Percentiles rank a stretch among this genome's conserved stretches.
These are phyloP conservation scores for Vitis cinerea DNA, from an alignment of 164 flowering plant species.

Conservation along the genomic window DNA sequence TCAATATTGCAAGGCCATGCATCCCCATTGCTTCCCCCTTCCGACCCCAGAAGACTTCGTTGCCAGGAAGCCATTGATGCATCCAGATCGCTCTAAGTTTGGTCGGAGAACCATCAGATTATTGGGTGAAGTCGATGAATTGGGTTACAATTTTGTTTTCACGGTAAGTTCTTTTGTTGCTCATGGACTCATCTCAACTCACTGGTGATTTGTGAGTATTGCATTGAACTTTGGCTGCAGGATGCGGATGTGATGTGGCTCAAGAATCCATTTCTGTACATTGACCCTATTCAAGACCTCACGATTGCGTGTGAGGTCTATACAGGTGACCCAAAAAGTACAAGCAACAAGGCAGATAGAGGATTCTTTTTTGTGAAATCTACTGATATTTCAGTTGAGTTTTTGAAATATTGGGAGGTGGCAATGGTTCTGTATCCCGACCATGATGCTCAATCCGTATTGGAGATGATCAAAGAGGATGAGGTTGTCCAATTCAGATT, in stretches of 20 bases:
- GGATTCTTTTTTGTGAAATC: slow-evolving; percentile 31
- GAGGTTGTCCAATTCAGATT: background rate
- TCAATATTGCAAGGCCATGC: slow-evolving; percentile 28
- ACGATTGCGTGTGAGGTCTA: slow-evolving; percentile 23
- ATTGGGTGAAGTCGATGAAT: slow-evolving; percentile 20
- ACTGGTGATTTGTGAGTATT: too few species aligned
- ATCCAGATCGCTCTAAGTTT: slow-evolving; percentile 18
- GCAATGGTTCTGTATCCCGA: slow-evolving; percentile 20
- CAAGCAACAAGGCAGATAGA: slow-evolving; percentile 24
- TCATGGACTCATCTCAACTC: too few species aligned
- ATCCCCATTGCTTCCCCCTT: slow-evolving; percentile 37
- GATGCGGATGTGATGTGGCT: slow-evolving; percentile 52
- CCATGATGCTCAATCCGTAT: slow-evolving; percentile 14
- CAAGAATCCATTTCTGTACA: slow-evolving; percentile 27
- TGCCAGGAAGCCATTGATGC: too few species aligned
- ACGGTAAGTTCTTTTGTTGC: slow-evolving; percentile 22
- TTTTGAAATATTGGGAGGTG: slow-evolving; percentile 30
- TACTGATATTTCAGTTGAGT: slow-evolving; percentile 11
- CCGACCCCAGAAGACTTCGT: too few species aligned
- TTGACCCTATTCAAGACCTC: slow-evolving; percentile 10
- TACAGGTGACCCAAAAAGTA: slow-evolving; percentile 5
- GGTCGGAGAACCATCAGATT: slow-evolving; percentile 26
- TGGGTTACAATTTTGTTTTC: slow-evolving; percentile 43
- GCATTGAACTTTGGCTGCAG: slow-evolving; percentile 20
- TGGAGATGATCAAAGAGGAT: slow-evolving; percentile 18